Evolutionary conservation across 2,329 filamentous ascomycete species (phyloP).

Genomic region (Penicillium sp.): DNA sequence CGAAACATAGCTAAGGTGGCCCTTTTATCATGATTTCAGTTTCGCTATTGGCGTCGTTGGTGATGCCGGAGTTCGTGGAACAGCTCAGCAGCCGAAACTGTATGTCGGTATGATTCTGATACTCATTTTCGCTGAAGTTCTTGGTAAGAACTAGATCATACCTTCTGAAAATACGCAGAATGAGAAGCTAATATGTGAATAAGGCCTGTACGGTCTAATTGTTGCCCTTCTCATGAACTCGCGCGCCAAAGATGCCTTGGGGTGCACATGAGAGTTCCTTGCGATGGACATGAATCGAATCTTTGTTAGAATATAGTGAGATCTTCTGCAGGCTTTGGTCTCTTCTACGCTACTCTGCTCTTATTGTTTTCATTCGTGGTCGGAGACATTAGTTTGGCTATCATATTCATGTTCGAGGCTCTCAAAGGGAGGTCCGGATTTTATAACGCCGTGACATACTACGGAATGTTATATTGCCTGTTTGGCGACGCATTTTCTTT

Average conservation of each 20-base stretch:
- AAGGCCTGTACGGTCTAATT: not conserved
- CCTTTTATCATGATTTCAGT: constrained; percentile 34
- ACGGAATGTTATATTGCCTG: no score
- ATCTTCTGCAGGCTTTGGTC: no score
- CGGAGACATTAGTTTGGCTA: no score
- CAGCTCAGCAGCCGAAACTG: constrained; percentile 58
- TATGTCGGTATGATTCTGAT: constrained; percentile 98
- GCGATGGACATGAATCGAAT: not conserved
- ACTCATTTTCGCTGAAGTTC: constrained; percentile 98
- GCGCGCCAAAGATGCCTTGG: not conserved
- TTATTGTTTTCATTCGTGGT: no score
- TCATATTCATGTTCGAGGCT: no score
- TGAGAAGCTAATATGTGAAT: not conserved
- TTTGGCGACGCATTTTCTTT: no score
- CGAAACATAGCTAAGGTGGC: not conserved
- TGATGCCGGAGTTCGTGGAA: constrained; percentile 54
- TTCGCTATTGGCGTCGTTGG: constrained; percentile 84
- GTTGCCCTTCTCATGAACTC: not conserved
- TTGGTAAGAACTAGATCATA: constrained; percentile 62
- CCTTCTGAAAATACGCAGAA: not conserved
- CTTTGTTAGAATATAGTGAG: no score
- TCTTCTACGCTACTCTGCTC: no score
- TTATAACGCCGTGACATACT: no score
- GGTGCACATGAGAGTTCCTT: not conserved
- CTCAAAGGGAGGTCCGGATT: no score